Base-by-base conservation (phyloP, 768 basidiomycete species). In the Strobilomyces confusus region DNA sequence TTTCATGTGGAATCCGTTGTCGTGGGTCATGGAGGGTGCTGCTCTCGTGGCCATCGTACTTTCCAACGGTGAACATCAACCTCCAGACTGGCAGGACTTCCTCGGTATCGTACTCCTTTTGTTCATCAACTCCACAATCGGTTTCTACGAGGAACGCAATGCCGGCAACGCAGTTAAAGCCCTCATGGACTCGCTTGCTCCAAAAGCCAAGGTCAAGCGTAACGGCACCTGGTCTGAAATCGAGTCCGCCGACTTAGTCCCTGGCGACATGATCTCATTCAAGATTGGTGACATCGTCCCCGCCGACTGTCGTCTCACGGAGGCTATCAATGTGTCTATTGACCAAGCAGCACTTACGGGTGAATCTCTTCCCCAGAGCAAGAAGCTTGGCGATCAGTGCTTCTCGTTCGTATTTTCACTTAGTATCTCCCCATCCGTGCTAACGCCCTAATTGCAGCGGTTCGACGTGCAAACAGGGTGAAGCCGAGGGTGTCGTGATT, bases 1-100 rank as follows among this genome's bases (percentile, higher is more conserved):
- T 69, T 98, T 98, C 82, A 98, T 98, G 95, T 98, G 95, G 95
- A 98, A 98, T 76, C 95, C 95, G 41, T 79, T 98, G 13, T 98
- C 95, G 32, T 98, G 95, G 95, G 95, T 98, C 73, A 98, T 98
- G 95, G 95, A 98, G 73, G 93, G 87, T 57, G 94, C 94, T 36
- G 90, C 92, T 9, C 79, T 93, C 29, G 92, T 94, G 60, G 95
- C 95, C 44, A 98, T 98, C 70, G 93, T 83, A 38, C 83, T 98
- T 29, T 97, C 95, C 51, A 98, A 98, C 72, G 95, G 95, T 72
- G 84, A 85, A 63, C 75, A 78, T 51, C 75, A 78, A 50, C 83
- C 95, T 26, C 95, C 95, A 19, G 95, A 98, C 67, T 98, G 95
- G 95, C 77, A 90, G 69, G 95, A 98, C 77, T 98, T 98, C 75